phyloP scores from a whole-genome alignment of 164 flowering plant species.

The Litsea cubeba region DNA sequence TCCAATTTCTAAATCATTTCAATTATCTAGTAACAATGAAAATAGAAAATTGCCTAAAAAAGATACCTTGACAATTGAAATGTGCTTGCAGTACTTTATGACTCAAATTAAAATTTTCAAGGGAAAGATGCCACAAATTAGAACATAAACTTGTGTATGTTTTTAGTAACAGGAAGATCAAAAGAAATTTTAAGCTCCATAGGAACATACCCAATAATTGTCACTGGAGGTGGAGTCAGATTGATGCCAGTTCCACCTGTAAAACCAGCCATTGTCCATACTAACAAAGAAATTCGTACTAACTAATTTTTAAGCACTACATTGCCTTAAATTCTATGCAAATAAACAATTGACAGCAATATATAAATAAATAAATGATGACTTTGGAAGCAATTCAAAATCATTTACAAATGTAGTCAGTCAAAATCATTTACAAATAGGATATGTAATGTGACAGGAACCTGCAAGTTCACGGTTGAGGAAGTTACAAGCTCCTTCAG shows the following conservation, averaged over 20 bases:
- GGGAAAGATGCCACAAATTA: not conserved
- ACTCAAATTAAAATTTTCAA: too few relatives aligned
- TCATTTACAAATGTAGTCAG: not conserved
- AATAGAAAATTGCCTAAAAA: not conserved
- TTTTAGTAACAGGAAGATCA: not conserved
- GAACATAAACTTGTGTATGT: not conserved
- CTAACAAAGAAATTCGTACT: not conserved
- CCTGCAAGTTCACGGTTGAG: not conserved
- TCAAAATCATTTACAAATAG: not conserved
- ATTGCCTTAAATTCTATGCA: not conserved
- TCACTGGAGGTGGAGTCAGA: constrained; percentile 81
- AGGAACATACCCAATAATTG: constrained; percentile 63
- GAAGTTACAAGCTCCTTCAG: not conserved
- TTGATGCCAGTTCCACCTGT: constrained; percentile 98
- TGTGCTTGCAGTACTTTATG: not conserved
- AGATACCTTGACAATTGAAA: not conserved
- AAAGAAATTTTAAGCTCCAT: constrained; percentile 5
- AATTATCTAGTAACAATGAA: not conserved
- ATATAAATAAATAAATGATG: not conserved
- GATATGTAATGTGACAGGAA: too few relatives aligned
- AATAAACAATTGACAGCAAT: not conserved
- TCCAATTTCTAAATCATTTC: not conserved
- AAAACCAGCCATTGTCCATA: constrained; percentile 12
- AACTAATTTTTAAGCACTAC: not conserved
- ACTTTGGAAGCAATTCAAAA: not conserved